Percentiles rank a stretch among this genome's conserved stretches.
phyloP scores from a whole-genome alignment of 1,139 yeast species.

The Protomyces pachydermus region DNA sequence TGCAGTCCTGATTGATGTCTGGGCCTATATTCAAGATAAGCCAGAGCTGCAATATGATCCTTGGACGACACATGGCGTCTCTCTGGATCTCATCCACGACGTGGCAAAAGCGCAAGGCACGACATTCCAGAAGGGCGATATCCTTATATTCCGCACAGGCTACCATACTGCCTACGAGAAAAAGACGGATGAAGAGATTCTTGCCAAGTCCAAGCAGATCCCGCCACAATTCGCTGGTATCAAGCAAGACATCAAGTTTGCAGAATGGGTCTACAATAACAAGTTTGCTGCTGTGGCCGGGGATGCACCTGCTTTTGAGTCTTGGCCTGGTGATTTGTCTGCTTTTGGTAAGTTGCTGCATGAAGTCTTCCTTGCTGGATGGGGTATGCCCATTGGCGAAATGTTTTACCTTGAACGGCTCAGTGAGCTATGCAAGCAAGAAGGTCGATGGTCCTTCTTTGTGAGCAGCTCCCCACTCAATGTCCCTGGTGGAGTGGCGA shows the following conservation, averaged over 20 bases:
- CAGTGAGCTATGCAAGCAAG: conserved; percentile 33
- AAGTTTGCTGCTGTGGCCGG: conserved; percentile 38
- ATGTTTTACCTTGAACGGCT: conserved; percentile 37
- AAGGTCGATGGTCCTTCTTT: conserved; percentile 36
- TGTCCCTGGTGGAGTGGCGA: conserved; percentile 38
- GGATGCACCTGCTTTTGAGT: conserved; percentile 37
- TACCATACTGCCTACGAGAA: conserved; percentile 36
- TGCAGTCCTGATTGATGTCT: conserved; percentile 38
- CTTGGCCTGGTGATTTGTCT: conserved; percentile 32
- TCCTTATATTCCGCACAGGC: conserved; percentile 38
- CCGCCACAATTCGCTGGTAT: conserved; percentile 35
- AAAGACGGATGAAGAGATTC: conserved; percentile 32
- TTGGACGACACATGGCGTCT: conserved; percentile 35
- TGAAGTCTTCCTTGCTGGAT: conserved; percentile 35
- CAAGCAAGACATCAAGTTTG: conserved; percentile 33
- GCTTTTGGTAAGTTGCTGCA: conserved; percentile 30
- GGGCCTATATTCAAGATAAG: conserved; percentile 36
- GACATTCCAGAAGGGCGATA: conserved; percentile 36
- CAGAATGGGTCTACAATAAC: conserved; percentile 36
- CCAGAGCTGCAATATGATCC: conserved; percentile 35
- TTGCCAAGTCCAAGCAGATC: conserved; percentile 28
- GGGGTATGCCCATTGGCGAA: conserved; percentile 38
- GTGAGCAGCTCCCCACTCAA: conserved; percentile 37
- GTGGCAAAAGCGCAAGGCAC: conserved; percentile 35
- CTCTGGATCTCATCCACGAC: conserved; percentile 33